These are phyloP conservation scores for Globisporangium lucens DNA, from an alignment of 352 stramenopile genomes.

Conservation along the genomic window DNA sequence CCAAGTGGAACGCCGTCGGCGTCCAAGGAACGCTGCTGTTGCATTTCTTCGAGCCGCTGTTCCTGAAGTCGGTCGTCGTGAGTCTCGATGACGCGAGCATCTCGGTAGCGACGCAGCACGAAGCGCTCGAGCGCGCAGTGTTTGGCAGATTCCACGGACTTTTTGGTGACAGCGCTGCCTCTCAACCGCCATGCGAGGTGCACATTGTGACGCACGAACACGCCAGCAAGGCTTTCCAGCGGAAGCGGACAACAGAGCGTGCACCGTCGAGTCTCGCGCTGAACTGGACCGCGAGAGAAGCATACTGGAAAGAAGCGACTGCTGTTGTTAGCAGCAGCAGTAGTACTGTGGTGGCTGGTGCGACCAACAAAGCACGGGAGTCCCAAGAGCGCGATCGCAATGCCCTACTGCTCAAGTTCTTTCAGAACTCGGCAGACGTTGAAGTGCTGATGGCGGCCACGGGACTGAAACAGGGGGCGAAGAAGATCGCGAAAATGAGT, in stretches of 20 bases:
- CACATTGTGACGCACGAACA: conserved; percentile 6
- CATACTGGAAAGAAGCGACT: conserved; percentile 26
- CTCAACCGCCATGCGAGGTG: not conserved
- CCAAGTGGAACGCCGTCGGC: conserved; percentile 80
- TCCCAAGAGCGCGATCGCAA: not conserved
- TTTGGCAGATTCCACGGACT: conserved; percentile 23
- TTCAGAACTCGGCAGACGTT: conserved; percentile 29
- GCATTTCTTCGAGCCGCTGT: conserved; percentile 61
- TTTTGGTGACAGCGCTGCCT: not conserved
- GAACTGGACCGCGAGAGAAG: conserved; percentile 52
- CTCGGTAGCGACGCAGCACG: conserved; percentile 35
- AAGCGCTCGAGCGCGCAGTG: conserved; percentile 48
- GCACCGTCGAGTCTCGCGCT: conserved; percentile 46
- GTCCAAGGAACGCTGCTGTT: conserved; percentile 77
- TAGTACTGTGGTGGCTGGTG: not conserved
- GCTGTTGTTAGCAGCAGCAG: too few species aligned
- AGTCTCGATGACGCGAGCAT: conserved; percentile 33
- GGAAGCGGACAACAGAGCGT: conserved; percentile 11
- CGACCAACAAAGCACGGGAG: not conserved
- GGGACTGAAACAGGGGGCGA: conserved; percentile 69
- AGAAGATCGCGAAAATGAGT: conserved; percentile 61
- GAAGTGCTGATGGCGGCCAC: conserved; percentile 59
- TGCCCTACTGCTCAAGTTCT: conserved; percentile 28
- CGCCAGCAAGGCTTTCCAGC: conserved; percentile 10
- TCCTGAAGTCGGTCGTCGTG: conserved; percentile 47